Evolutionary conservation across 164 flowering plant species (phyloP).

Genomic region (Chimonanthus salicifolius): DNA sequence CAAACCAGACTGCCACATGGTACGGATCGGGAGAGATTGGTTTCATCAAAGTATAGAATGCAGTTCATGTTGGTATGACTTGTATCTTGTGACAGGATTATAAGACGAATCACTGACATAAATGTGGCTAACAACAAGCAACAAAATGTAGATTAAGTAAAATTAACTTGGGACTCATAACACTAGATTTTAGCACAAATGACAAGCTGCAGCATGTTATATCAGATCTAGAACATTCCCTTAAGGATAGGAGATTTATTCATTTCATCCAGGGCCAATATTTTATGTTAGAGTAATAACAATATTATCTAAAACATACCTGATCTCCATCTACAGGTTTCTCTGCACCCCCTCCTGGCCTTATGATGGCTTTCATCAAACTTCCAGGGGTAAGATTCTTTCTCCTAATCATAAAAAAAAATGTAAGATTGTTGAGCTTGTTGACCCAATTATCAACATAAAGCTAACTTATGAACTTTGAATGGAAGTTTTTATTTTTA

Average conservation of each 20-base stretch:
- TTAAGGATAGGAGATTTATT: background rate
- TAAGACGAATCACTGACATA: too few species aligned
- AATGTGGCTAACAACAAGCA: too few species aligned
- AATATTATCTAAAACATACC: constrained; percentile 30
- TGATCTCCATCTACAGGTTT: constrained; percentile 80
- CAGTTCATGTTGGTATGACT: too few species aligned
- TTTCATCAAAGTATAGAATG: too few species aligned
- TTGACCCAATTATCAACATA: background rate
- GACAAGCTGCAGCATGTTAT: background rate
- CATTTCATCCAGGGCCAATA: background rate
- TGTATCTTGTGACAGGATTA: too few species aligned
- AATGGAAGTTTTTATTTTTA: too few species aligned
- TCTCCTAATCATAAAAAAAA: constrained; percentile 37
- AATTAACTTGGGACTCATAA: too few species aligned
- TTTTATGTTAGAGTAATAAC: background rate
- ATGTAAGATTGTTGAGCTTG: background rate
- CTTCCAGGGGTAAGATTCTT: constrained; percentile 75
- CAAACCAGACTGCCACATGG: too few species aligned
- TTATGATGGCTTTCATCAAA: constrained; percentile 80
- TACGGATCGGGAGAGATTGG: too few species aligned
- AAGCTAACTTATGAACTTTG: background rate
- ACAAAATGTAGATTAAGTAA: too few species aligned
- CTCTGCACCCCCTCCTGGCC: constrained; percentile 70
- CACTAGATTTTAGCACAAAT: too few species aligned
- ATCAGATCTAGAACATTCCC: background rate